Conservation (phyloP, 2,329 filamentous ascomycete genomes). For the Pyrenochaeta sp. region DNA sequence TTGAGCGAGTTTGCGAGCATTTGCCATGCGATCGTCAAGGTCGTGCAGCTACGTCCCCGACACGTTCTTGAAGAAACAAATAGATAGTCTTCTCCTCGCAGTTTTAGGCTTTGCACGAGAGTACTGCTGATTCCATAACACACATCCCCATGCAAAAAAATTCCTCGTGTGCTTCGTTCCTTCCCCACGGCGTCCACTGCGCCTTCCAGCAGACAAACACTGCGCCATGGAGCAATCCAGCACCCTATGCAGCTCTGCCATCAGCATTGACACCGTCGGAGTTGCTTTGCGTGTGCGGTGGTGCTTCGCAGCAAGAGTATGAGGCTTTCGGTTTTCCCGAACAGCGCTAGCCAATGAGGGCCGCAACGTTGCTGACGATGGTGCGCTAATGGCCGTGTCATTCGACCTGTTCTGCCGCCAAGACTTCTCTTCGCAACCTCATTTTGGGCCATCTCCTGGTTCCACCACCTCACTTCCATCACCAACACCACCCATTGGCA, state of each 20-base stretch:
- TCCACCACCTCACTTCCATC: constrained; percentile 37
- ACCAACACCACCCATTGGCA: constrained; percentile 50
- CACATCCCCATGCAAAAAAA: not conserved
- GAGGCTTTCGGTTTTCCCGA: not conserved
- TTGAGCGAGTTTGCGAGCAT: constrained; percentile 34
- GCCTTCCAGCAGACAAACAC: not conserved
- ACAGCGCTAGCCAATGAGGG: constrained; percentile 1
- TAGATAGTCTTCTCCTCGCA: not conserved
- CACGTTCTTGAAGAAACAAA: not conserved
- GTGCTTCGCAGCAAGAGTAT: not conserved
- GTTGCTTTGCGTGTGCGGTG: not conserved
- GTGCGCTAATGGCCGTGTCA: constrained; percentile 8
- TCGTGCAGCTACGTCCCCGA: not conserved
- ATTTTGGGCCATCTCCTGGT: constrained; percentile 23
- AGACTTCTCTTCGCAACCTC: constrained; percentile 1
- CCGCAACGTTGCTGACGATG: constrained; percentile 7
- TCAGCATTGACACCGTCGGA: constrained; percentile 6
- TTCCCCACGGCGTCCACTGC: not conserved
- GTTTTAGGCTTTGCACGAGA: not conserved
- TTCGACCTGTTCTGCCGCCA: constrained; percentile 10
- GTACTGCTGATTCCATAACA: not conserved
- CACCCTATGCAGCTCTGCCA: constrained; percentile 8
- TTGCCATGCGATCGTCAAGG: constrained; percentile 16
- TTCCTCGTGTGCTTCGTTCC: not conserved
- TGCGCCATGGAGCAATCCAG: not conserved